phyloP scores from a whole-genome alignment of 495 filamentous ascomycete genomes.

The Tuber indicum region DNA sequence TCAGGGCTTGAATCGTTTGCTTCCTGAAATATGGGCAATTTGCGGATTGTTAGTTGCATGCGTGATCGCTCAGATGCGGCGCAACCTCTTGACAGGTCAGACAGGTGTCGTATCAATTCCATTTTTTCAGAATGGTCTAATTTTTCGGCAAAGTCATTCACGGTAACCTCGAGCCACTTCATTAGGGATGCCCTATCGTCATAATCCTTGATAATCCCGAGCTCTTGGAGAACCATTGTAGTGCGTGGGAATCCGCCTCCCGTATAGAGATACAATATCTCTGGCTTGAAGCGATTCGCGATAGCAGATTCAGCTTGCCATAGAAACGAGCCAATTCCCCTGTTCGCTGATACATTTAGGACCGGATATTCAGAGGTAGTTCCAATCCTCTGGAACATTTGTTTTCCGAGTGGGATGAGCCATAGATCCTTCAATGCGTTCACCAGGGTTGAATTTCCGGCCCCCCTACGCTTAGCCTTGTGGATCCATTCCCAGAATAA shows the following conservation, averaged over 20 bases:
- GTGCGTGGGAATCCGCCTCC: constrained; percentile 7
- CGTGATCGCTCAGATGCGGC: neutral
- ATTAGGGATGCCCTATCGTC: constrained; percentile 8
- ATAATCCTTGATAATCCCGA: constrained; percentile 13
- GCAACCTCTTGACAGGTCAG: neutral
- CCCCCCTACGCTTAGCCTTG: neutral
- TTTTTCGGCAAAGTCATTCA: constrained; percentile 15
- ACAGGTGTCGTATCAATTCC: constrained; percentile 11
- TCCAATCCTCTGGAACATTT: constrained; percentile 36
- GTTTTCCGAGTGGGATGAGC: constrained; percentile 40
- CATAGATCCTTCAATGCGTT: constrained; percentile 32
- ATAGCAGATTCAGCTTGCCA: constrained; percentile 7
- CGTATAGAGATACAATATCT: neutral
- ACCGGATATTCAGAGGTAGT: constrained; percentile 5
- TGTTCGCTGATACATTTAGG: constrained; percentile 25
- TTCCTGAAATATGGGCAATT: constrained; percentile 21
- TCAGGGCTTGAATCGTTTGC: neutral
- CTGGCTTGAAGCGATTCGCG: neutral
- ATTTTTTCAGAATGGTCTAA: constrained; percentile 9
- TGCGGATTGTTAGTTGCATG: constrained; percentile 12
- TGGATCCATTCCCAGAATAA: constrained; percentile 32
- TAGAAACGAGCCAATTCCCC: constrained; percentile 8
- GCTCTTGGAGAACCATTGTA: constrained; percentile 9
- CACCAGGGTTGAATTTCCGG: neutral
- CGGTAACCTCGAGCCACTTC: constrained; percentile 24